Evolutionary conservation across 1,139 yeast species (phyloP).

Genomic region (Torulaspora pretoriensis): DNA sequence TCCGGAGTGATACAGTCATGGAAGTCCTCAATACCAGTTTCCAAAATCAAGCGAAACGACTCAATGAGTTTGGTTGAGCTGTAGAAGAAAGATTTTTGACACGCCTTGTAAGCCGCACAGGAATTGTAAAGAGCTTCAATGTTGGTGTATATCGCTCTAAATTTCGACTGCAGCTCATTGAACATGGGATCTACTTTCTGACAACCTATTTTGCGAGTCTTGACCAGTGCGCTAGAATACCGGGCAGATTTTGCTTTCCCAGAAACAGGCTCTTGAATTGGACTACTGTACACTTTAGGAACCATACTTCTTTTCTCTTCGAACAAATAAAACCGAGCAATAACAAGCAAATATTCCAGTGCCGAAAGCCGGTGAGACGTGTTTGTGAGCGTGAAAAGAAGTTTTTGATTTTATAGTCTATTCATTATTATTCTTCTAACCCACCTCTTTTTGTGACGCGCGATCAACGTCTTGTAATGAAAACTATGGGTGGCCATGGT

Average conservation of each 20-base stretch:
- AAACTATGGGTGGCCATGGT: constrained; percentile 57
- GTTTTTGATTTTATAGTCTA: background rate
- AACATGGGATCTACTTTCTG: constrained; percentile 18
- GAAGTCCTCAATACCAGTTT: constrained; percentile 7
- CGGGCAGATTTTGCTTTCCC: background rate
- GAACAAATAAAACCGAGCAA: background rate
- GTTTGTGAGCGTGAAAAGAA: background rate
- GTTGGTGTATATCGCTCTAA: constrained; percentile 14
- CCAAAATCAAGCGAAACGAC: constrained; percentile 13
- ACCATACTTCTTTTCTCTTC: background rate
- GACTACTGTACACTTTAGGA: constrained; percentile 1
- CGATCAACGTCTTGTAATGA: background rate
- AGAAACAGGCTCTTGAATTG: constrained; percentile 4
- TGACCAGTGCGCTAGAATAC: background rate
- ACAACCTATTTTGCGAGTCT: constrained; percentile 8
- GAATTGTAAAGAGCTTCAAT: constrained; percentile 14
- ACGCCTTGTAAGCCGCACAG: constrained; percentile 17
- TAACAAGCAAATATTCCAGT: background rate
- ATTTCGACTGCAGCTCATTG: constrained; percentile 17
- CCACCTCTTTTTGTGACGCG: constrained; percentile 12
- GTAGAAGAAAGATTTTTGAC: constrained; percentile 12
- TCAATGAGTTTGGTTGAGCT: constrained; percentile 13
- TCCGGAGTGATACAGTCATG: constrained; percentile 1
- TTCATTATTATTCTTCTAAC: constrained; percentile 2
- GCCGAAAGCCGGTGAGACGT: background rate